These are phyloP conservation scores for Scenedesmus sp. DNA, from an alignment of 163 green algal genomes.

Conservation along the genomic window DNA sequence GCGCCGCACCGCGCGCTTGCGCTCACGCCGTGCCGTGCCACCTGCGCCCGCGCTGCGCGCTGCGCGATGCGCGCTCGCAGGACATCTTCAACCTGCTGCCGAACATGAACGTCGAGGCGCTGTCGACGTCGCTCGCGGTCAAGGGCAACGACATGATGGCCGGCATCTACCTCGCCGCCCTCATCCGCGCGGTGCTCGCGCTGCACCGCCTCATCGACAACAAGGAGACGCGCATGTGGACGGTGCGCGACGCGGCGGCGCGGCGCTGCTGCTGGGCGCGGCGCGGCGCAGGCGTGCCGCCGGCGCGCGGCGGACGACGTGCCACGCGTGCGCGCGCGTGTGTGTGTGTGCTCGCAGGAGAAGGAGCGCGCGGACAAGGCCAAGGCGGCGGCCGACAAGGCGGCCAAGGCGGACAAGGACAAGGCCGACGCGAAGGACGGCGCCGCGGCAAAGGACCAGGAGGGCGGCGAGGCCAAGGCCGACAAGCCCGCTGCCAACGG, in stretches of 20 bases:
- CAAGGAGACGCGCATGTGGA: constrained; percentile 72
- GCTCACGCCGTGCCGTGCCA: too few relatives aligned
- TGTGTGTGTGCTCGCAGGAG: constrained; percentile 32
- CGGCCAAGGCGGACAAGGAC: constrained; percentile 46
- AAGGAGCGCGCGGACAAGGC: constrained; percentile 41
- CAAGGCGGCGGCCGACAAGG: constrained; percentile 41
- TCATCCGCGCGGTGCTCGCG: constrained; percentile 89
- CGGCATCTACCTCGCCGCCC: constrained; percentile 91
- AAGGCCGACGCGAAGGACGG: constrained; percentile 41
- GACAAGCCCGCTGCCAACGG: constrained; percentile 32
- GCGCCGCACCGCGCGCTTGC: too few relatives aligned
- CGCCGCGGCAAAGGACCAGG: constrained; percentile 12
- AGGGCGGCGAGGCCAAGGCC: constrained; percentile 30
- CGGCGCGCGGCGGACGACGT: too few relatives aligned
- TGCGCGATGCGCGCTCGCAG: constrained; percentile 56
- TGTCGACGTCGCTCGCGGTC: constrained; percentile 82
- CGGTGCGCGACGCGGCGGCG: constrained; percentile 43
- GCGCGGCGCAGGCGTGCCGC: too few relatives aligned
- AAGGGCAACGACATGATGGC: constrained; percentile 99
- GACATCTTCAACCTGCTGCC: constrained; percentile 96
- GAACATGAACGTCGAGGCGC: constrained; percentile 91
- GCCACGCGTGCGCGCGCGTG: background rate
- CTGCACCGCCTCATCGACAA: constrained; percentile 99
- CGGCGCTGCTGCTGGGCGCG: too few relatives aligned
- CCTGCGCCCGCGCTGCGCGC: background rate